phyloP scores from a whole-genome alignment of 805 yeast species.

The Cyberlindnera misumaiensis region DNA sequence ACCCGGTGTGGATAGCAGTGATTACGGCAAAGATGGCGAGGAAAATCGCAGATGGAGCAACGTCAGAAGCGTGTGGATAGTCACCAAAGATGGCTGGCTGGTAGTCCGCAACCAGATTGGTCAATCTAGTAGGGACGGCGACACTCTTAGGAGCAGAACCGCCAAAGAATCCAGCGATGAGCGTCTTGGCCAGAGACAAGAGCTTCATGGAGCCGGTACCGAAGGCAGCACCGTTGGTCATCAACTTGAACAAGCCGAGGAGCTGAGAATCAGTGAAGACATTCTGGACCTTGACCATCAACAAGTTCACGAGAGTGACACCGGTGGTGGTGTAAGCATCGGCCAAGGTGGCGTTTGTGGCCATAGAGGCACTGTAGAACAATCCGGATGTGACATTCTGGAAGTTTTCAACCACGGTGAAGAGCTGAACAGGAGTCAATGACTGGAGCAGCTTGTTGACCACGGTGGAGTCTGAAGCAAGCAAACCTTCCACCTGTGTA shows the following conservation, averaged over 20 bases:
- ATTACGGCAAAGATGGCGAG: slow-evolving; percentile 46
- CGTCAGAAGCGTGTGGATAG: slow-evolving; percentile 46
- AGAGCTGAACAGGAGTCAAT: slow-evolving; percentile 16
- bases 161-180: slow-evolving; percentile 18
- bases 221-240: slow-evolving; percentile 21
- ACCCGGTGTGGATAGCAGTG: slow-evolving; percentile 34
- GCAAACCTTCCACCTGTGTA: slow-evolving; percentile 21
- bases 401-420: slow-evolving; percentile 12
- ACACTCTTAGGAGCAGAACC: slow-evolving; percentile 2
- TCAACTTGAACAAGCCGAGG: slow-evolving; percentile 18
- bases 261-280: slow-evolving; percentile 20
- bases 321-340: slow-evolving; percentile 6
- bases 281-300: slow-evolving; percentile 12
- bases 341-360: slow-evolving; percentile 6
- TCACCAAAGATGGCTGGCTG: slow-evolving; percentile 57
- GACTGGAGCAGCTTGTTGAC: slow-evolving; percentile 16
- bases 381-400: slow-evolving; percentile 18
- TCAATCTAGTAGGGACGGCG: slow-evolving; percentile 14
- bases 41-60: slow-evolving; percentile 56
- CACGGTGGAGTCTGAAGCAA: slow-evolving; percentile 16
- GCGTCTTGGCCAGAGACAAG: slow-evolving; percentile 10
- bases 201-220: slow-evolving; percentile 23
- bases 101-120: slow-evolving; percentile 13
- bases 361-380: slow-evolving; percentile 12
- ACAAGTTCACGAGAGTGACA: slow-evolving; percentile 12